Percentiles rank a stretch among this genome's conserved stretches.
Conservation (phyloP, 164 flowering plant species). For the Aristolochia contorta region DNA sequence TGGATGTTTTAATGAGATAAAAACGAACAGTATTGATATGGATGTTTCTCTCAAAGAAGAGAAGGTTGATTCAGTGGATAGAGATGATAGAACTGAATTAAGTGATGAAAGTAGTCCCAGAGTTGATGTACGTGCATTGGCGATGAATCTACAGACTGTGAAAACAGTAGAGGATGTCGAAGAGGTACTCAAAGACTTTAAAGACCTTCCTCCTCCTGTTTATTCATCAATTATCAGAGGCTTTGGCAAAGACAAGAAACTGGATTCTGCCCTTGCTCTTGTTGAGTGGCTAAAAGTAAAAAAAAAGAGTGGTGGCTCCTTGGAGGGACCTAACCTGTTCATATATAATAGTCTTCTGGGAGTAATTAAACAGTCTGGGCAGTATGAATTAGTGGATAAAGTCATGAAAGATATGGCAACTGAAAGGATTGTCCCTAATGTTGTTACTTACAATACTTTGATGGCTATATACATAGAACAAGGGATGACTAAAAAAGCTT, state of each 20-base stretch:
- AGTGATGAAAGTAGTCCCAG: constrained; percentile 18
- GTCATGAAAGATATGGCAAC: constrained; percentile 58
- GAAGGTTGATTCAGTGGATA: constrained; percentile 1
- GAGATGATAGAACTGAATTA: constrained; percentile 6
- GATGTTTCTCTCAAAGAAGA: constrained; percentile 2
- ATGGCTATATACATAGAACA: constrained; percentile 66
- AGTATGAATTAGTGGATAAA: constrained; percentile 31
- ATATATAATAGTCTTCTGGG: constrained; percentile 80
- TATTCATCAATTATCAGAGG: constrained; percentile 60
- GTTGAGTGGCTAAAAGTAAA: constrained; percentile 75
- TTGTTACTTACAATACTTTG: constrained; percentile 72
- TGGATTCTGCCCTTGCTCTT: constrained; percentile 60
- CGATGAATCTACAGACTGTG: constrained; percentile 38
- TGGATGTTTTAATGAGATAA: constrained; percentile 1
- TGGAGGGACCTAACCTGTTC: constrained; percentile 49
- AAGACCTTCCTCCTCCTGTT: constrained; percentile 62
- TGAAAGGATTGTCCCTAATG: constrained; percentile 51
- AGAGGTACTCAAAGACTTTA: constrained; percentile 50
- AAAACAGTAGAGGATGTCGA: constrained; percentile 72
- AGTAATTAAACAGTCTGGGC: constrained; percentile 51
- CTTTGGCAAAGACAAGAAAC: constrained; percentile 54
- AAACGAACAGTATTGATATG: constrained; percentile 1
- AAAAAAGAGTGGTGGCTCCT: constrained; percentile 29
- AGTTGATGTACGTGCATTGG: constrained; percentile 66
- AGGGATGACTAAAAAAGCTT: constrained; percentile 46